Percentiles rank a stretch among this genome's conserved stretches.
These are phyloP conservation scores for Talaromyces sp. DNA, from an alignment of 2,329 filamentous ascomycete genomes.

Conservation along the genomic window DNA sequence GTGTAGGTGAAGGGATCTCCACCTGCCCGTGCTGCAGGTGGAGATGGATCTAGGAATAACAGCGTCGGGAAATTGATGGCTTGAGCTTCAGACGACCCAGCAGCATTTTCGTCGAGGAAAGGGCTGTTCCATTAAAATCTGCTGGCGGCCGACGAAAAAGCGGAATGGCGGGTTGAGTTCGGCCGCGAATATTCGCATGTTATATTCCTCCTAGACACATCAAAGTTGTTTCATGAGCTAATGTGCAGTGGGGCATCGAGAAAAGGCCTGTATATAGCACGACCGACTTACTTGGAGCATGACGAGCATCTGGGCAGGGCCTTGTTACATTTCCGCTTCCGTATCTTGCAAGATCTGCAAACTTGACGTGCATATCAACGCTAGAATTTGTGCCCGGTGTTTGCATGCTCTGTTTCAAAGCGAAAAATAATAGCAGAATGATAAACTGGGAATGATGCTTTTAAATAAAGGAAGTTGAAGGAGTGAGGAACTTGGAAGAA, in stretches of 20 bases:
- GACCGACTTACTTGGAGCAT: slow-evolving; percentile 11
- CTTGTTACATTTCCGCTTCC: slow-evolving; percentile 19
- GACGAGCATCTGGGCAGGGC: slow-evolving; percentile 12
- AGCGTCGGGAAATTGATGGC: not conserved
- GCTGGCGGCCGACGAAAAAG: not conserved
- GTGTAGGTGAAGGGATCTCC: not conserved
- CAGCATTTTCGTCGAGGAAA: not conserved
- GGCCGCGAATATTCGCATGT: slow-evolving; percentile 6
- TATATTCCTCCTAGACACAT: not conserved
- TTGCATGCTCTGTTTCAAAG: not conserved
- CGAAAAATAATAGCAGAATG: too few relatives aligned
- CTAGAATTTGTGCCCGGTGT: not conserved
- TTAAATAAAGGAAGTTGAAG: not conserved
- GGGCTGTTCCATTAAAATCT: not conserved
- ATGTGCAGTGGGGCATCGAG: not conserved
- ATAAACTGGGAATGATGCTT: too few relatives aligned
- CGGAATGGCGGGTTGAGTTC: not conserved
- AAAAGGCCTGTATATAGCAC: not conserved
- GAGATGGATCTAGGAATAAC: slow-evolving; percentile 1
- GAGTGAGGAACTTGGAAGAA: not conserved
- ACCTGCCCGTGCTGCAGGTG: not conserved
- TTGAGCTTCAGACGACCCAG: not conserved
- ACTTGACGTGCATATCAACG: not conserved
- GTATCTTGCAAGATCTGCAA: slow-evolving; percentile 6
- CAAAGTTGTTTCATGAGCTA: not conserved